A percentile compares a stretch with the other conserved stretches of the same genome.
Evolutionary conservation across 352 stramenopile species (phyloP).

Genomic region (Pythium apleroticum): DNA sequence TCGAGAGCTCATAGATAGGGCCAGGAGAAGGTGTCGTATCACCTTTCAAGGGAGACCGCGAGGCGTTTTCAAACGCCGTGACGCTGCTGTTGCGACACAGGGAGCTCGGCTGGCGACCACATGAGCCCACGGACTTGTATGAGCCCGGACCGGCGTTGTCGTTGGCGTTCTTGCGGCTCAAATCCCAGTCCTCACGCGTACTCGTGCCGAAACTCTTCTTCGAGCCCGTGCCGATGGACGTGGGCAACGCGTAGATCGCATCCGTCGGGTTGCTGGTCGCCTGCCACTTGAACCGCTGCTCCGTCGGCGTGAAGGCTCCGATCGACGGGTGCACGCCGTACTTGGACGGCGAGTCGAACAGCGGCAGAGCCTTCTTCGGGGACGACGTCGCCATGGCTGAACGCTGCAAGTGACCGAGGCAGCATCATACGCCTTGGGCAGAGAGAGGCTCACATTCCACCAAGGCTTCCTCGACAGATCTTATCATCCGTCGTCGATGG

Average conservation of each 20-base stretch:
- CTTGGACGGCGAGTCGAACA: slow-evolving; percentile 81
- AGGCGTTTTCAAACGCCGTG: slow-evolving; percentile 67
- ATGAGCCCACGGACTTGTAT: slow-evolving; percentile 60
- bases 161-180: slow-evolving; percentile 53
- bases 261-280: slow-evolving; percentile 48
- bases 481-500: background rate
- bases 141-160: slow-evolving; percentile 66
- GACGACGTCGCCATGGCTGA: slow-evolving; percentile 21
- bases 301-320: slow-evolving; percentile 63
- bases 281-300: slow-evolving; percentile 78
- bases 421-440: background rate
- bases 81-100: slow-evolving; percentile 43
- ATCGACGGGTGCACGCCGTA: slow-evolving; percentile 64
- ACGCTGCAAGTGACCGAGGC: background rate
- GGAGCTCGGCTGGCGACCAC: slow-evolving; percentile 59
- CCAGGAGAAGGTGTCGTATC: slow-evolving; percentile 68
- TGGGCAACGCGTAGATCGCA: slow-evolving; percentile 70
- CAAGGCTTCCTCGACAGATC: background rate
- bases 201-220: slow-evolving; percentile 82
- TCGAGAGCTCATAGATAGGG: slow-evolving; percentile 72
- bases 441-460: too few species aligned
- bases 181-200: slow-evolving; percentile 81
- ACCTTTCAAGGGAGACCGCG: slow-evolving; percentile 40
- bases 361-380: slow-evolving; percentile 32
- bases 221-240: slow-evolving; percentile 45